These are phyloP conservation scores for Primulina huaijiensis DNA, from an alignment of 257 asterid species.

Conservation along the genomic window DNA sequence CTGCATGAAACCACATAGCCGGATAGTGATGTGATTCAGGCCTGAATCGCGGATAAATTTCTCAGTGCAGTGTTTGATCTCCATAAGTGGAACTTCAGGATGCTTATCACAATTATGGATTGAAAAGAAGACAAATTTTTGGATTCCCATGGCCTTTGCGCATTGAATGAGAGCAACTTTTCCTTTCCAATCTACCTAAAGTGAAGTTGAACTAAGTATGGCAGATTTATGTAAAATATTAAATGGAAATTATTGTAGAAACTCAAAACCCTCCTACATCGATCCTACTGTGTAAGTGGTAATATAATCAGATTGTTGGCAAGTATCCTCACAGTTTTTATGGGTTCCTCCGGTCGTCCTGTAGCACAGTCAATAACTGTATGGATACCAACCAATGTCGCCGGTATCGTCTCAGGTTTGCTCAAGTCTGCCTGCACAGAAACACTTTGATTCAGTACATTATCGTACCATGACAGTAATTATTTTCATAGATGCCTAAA, in stretches of 20 bases:
- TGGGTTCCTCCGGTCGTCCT: constrained; percentile 98
- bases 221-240: constrained; percentile 14
- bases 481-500: not conserved
- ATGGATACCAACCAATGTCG: constrained; percentile 90
- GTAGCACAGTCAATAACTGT: constrained; percentile 98
- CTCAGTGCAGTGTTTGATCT: constrained; percentile 93
- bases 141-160: constrained; percentile 65
- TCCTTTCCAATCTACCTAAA: constrained; percentile 99
- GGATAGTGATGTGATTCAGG: constrained; percentile 68
- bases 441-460: constrained; percentile 21
- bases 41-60: constrained; percentile 80
- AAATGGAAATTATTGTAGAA: not conserved
- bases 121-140: constrained; percentile 80
- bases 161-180: constrained; percentile 97
- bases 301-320: constrained; percentile 11
- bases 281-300: not conserved
- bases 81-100: constrained; percentile 99
- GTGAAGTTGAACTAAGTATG: constrained; percentile 29
- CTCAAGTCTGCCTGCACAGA: constrained; percentile 87
- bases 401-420: constrained; percentile 96
- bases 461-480: not conserved
- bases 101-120: constrained; percentile 98
- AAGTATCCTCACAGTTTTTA: constrained; percentile 67
- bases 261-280: not conserved
- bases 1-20: constrained; percentile 99